These are phyloP conservation scores for Phoma herbarum DNA, from an alignment of 2,329 filamentous ascomycete species.

Conservation along the genomic window DNA sequence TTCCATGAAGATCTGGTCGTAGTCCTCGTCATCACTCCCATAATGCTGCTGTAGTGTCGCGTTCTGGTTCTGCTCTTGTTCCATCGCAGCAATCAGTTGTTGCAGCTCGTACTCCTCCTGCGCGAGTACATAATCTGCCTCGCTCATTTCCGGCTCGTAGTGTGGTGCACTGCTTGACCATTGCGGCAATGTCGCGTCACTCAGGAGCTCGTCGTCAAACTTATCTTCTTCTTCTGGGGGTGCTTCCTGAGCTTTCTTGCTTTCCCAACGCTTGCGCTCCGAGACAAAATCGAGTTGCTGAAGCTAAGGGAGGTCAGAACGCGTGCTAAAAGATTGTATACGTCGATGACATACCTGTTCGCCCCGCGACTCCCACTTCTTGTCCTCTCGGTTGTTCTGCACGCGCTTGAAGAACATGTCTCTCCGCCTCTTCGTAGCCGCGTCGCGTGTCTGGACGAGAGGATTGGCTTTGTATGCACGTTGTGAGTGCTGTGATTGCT, in stretches of 20 bases:
- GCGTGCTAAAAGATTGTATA: neutral
- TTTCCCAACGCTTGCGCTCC: conserved; percentile 56
- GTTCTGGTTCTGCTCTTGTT: conserved; percentile 35
- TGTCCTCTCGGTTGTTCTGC: conserved; percentile 55
- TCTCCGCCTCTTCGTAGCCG: conserved; percentile 69
- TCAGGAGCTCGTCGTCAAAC: conserved; percentile 36
- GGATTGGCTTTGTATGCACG: conserved; percentile 69
- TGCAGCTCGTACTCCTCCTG: conserved; percentile 58
- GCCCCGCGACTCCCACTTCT: conserved; percentile 55
- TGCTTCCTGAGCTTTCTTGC: conserved; percentile 54
- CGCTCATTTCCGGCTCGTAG: conserved; percentile 40
- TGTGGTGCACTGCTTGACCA: conserved; percentile 15
- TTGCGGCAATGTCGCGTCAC: conserved; percentile 21
- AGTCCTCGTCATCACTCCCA: conserved; percentile 68
- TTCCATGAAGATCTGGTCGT: conserved; percentile 71
- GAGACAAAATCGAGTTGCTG: conserved; percentile 58
- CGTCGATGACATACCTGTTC: conserved; percentile 53
- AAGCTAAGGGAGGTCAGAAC: conserved; percentile 49
- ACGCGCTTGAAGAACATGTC: conserved; percentile 73
- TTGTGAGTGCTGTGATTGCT: conserved; percentile 36
- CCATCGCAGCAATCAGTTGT: conserved; percentile 56
- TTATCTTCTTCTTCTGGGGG: conserved; percentile 41
- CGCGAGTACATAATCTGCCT: conserved; percentile 51
- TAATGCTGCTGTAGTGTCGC: conserved; percentile 46
- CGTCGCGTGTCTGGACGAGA: conserved; percentile 66